phyloP scores from a whole-genome alignment of 164 flowering plant genomes.

The Taxillus chinensis region DNA sequence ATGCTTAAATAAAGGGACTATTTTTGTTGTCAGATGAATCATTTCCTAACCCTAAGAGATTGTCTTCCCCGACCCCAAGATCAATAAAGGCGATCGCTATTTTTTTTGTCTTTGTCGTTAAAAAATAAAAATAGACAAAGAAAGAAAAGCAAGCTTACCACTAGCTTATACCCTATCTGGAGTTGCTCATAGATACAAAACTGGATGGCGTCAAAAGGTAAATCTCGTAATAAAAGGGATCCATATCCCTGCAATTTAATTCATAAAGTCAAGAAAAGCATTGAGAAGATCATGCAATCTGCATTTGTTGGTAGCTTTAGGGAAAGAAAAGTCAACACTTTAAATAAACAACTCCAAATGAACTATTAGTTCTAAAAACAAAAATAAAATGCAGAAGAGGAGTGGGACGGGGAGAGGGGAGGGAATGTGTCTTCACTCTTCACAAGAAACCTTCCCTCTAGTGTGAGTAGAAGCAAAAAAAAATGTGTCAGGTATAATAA shows the following conservation, averaged over 20 bases:
- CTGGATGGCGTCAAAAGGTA: conserved; percentile 97
- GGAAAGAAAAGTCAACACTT: no score
- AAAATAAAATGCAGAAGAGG: not conserved
- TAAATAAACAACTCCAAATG: not conserved
- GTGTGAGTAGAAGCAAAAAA: no score
- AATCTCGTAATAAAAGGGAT: conserved; percentile 83
- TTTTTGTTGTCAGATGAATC: no score
- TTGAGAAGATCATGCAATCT: not conserved
- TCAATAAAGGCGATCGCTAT: no score
- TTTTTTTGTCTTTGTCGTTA: not conserved
- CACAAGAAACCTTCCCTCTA: no score
- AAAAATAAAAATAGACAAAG: not conserved
- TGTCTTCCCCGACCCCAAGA: no score
- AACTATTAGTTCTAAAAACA: not conserved
- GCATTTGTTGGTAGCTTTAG: not conserved
- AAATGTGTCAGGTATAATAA: no score
- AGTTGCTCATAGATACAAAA: conserved; percentile 98
- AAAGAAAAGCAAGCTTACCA: conserved; percentile 38
- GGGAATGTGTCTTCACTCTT: no score
- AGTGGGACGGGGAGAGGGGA: not conserved
- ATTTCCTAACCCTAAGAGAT: no score
- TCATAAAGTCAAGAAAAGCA: not conserved
- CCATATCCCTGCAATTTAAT: conserved; percentile 66
- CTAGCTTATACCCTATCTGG: conserved; percentile 76
- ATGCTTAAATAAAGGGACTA: no score